Base-by-base conservation (phyloP, 2,329 filamentous ascomycete species). In the Curvularia eragrostidis region DNA sequence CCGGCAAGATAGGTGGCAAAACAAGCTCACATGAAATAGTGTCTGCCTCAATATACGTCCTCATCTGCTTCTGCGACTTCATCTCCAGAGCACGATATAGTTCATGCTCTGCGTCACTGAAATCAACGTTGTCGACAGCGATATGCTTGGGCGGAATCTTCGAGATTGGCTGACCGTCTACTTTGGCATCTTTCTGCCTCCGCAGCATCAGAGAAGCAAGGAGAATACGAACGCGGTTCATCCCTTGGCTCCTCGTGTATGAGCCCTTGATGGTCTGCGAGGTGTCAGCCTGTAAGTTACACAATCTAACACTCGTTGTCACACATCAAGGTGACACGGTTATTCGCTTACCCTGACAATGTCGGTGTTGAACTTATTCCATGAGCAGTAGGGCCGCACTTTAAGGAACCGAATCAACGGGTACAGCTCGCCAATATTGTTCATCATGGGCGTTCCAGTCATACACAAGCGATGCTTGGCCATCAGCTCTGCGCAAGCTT, bases 361-460 rank as follows among this genome's bases (percentile, higher is more conserved):
- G 51, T 86, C 82, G 2, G 78, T 71, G 41, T 83, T 83, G 73
- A 96, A 96, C 21, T 79, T 78, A 0, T 84, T 78, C 78, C 84
- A 84, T 13, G 85, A 80, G 66, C 84, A 85, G 74, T 95, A 96
- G 2, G 91, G 92, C 58, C 83, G 83, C 70, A 96, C 93, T 2
- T 83, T 82, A 15, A 96, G 81, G 71, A 96, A 97, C 2, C 85
- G 84, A 43, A 97, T 81, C 19, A 96, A 78, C 0, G 91, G 90
- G 68, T 86, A 93, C 3, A 96, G 81, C 67, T 97, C 93, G 23
- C 85, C 81, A 2, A 94, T 86, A 12, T 84, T 87, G 67, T 97
- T 97, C 89, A 95, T 95, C 89, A 94, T 93, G 5, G 91, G 91
- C 0, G 91, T 95, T 24, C 91, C 91, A 3, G 89, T 91, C 74